These are phyloP conservation scores for Fusarium subtropicale DNA, from an alignment of 2,329 filamentous ascomycete genomes.

Conservation along the genomic window DNA sequence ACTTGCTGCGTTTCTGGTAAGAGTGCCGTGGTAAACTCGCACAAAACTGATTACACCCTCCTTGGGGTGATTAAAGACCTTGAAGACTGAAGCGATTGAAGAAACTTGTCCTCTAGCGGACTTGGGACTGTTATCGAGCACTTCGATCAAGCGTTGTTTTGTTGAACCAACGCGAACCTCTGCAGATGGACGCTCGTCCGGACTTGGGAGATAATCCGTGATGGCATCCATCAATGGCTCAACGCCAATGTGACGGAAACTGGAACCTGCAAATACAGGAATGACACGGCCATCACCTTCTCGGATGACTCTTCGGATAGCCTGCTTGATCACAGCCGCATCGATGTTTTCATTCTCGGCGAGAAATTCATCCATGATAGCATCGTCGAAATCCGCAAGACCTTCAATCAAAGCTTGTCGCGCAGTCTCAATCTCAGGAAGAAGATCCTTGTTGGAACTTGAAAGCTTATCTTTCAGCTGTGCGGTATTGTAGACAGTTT, in stretches of 20 bases:
- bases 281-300: slow-evolving; percentile 77
- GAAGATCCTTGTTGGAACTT: slow-evolving; percentile 63
- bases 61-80: slow-evolving; percentile 89
- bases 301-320: slow-evolving; percentile 78
- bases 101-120: slow-evolving; percentile 53
- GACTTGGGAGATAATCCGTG: slow-evolving; percentile 86
- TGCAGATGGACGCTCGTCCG: slow-evolving; percentile 81
- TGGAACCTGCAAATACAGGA: slow-evolving; percentile 90
- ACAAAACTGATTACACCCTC: slow-evolving; percentile 92
- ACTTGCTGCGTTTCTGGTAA: slow-evolving; percentile 78
- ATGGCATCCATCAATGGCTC: slow-evolving; percentile 91
- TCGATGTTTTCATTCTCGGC: slow-evolving; percentile 81
- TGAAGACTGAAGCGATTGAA: slow-evolving; percentile 81
- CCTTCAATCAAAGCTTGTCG: slow-evolving; percentile 83
- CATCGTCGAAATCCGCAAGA: slow-evolving; percentile 88
- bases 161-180: slow-evolving; percentile 78
- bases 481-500: slow-evolving; percentile 51
- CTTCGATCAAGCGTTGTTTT: slow-evolving; percentile 50
- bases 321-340: slow-evolving; percentile 73
- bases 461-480: slow-evolving; percentile 56
- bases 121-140: slow-evolving; percentile 57
- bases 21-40: slow-evolving; percentile 86
- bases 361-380: slow-evolving; percentile 85
- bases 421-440: slow-evolving; percentile 77
- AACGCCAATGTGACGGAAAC: slow-evolving; percentile 93